phyloP scores from a whole-genome alignment of 116 monocot genomes.

The Posidonia oceanica region DNA sequence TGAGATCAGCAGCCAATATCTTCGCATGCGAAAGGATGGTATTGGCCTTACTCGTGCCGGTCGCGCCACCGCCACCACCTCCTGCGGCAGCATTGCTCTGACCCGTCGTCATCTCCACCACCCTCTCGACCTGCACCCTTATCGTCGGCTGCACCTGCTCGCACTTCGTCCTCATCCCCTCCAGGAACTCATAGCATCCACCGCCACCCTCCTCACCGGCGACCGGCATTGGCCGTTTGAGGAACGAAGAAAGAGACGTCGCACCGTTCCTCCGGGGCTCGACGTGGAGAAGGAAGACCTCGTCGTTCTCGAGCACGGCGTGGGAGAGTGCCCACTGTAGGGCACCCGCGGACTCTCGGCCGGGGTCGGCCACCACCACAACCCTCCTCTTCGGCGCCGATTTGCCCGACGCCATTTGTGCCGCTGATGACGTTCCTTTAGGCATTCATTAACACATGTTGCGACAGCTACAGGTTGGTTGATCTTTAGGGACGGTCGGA shows the following conservation, averaged over 20 bases:
- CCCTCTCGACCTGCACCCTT: conserved; percentile 44
- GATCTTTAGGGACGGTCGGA: too few species aligned
- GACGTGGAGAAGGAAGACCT: conserved; percentile 57
- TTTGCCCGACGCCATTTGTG: background rate
- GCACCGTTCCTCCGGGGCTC: conserved; percentile 15
- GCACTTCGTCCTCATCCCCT: conserved; percentile 55
- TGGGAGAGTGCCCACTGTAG: conserved; percentile 74
- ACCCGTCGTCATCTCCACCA: conserved; percentile 45
- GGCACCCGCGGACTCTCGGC: conserved; percentile 41
- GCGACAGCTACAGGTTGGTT: too few species aligned
- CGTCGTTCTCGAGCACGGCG: conserved; percentile 56
- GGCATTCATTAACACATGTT: too few species aligned
- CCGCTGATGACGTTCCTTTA: background rate
- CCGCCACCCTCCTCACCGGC: background rate
- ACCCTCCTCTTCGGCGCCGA: conserved; percentile 19
- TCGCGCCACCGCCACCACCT: background rate
- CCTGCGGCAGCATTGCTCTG: conserved; percentile 18
- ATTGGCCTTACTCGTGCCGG: conserved; percentile 28
- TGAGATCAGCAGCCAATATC: conserved; percentile 33
- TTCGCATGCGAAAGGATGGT: conserved; percentile 39
- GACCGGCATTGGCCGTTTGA: conserved; percentile 18
- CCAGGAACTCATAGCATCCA: conserved; percentile 40
- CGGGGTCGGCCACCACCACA: conserved; percentile 36
- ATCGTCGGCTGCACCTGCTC: conserved; percentile 40
- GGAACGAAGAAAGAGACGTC: conserved; percentile 18